Conservation (phyloP, 2,329 filamentous ascomycete genomes). For the Elsinoe necatrix region DNA sequence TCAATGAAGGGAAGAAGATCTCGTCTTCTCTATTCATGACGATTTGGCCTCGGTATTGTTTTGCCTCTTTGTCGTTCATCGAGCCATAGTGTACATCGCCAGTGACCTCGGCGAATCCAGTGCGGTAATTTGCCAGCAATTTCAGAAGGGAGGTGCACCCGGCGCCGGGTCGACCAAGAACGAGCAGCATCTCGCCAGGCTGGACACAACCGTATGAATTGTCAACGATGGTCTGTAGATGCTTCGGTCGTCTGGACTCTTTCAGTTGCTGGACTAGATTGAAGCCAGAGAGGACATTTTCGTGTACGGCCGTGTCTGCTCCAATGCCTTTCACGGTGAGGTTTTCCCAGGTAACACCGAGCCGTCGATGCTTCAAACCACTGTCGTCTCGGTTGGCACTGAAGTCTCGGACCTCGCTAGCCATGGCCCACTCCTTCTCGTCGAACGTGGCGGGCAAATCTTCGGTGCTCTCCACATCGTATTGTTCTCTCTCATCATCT, state of each 20-base stretch:
- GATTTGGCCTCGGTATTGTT: slow-evolving; percentile 38
- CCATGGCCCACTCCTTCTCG: slow-evolving; percentile 42
- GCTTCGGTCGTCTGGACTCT: slow-evolving; percentile 39
- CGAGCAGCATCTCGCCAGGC: slow-evolving; percentile 43
- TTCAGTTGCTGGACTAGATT: slow-evolving; percentile 36
- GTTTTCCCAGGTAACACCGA: slow-evolving; percentile 59
- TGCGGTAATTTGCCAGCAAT: slow-evolving; percentile 55
- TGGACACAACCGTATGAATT: slow-evolving; percentile 56
- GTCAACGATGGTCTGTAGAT: slow-evolving; percentile 57
- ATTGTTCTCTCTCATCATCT: background rate
- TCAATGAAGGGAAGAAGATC: slow-evolving; percentile 49
- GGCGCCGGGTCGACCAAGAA: slow-evolving; percentile 41
- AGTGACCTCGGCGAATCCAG: slow-evolving; percentile 27
- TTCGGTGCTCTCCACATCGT: slow-evolving; percentile 15
- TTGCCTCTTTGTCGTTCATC: slow-evolving; percentile 35
- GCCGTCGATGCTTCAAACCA: slow-evolving; percentile 41
- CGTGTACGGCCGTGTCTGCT: slow-evolving; percentile 55
- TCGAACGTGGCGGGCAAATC: slow-evolving; percentile 24
- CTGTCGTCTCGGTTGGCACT: slow-evolving; percentile 39
- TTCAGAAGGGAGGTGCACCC: slow-evolving; percentile 66
- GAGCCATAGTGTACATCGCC: slow-evolving; percentile 46
- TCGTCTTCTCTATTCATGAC: slow-evolving; percentile 42
- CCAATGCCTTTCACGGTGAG: slow-evolving; percentile 56
- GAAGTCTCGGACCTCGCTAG: slow-evolving; percentile 40
- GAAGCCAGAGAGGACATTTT: slow-evolving; percentile 49